These are phyloP conservation scores for Pseudogymnoascus sp. DNA, from an alignment of 2,329 filamentous ascomycete genomes.

Conservation along the genomic window DNA sequence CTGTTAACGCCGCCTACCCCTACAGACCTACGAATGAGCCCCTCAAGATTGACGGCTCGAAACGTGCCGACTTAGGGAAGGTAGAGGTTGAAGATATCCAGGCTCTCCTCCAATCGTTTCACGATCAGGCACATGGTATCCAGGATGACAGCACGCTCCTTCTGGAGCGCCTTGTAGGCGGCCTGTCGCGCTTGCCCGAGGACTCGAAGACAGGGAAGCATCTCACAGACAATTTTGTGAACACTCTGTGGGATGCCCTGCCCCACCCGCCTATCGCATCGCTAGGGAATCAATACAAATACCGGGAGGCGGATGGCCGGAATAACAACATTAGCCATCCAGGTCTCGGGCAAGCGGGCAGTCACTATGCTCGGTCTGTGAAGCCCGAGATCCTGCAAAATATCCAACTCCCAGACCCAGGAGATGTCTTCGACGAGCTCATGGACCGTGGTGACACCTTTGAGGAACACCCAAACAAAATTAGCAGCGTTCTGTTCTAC, in stretches of 20 bases:
- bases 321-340: conserved; percentile 63
- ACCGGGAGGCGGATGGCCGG: conserved; percentile 61
- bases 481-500: conserved; percentile 70
- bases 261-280: conserved; percentile 66
- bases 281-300: conserved; percentile 54
- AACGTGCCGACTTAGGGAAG: conserved; percentile 35
- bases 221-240: conserved; percentile 60
- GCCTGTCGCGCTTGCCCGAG: conserved; percentile 25
- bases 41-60: conserved; percentile 20
- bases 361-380: conserved; percentile 58
- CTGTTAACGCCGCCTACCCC: conserved; percentile 30
- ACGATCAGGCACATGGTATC: conserved; percentile 54
- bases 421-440: conserved; percentile 52
- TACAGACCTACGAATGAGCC: conserved; percentile 29
- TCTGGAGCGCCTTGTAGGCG: conserved; percentile 60
- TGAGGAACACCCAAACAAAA: conserved; percentile 60
- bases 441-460: conserved; percentile 47
- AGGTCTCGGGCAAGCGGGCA: conserved; percentile 58
- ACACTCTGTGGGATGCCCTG: conserved; percentile 62
- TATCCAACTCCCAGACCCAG: conserved; percentile 57
- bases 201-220: conserved; percentile 23
- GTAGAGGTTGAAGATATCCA: conserved; percentile 43
- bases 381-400: conserved; percentile 53
- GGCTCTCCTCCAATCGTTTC: conserved; percentile 54
- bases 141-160: conserved; percentile 70